Evolutionary conservation across 2,329 filamentous ascomycete species (phyloP), one percentile per base, ranked within the genome.

Genomic region (Pseudophaeomoniella oleicola): DNA sequence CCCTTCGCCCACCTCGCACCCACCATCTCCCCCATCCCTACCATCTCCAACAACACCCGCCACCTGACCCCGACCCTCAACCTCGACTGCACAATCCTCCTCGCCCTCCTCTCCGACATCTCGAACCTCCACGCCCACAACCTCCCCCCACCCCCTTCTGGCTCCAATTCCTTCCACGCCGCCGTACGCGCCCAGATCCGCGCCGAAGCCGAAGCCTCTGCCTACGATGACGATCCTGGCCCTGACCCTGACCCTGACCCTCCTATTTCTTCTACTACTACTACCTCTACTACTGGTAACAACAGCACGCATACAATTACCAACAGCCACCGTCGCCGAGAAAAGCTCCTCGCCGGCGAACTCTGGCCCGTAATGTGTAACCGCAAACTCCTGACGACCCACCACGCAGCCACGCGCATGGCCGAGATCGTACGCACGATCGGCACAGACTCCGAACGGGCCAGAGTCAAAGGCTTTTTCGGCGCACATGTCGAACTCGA

Each of bases 61-160:
- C 50, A 53, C 15, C 54, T 64, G 44, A 65, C 61, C n/a, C 31
- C 54, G 6, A 57, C 53, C 9, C 42, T 68, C 31, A 66, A 66
- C 44, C 55, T 66, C 34, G 64, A 69, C 42, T 64, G 62, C 44
- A 84, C 80, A 2, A 71, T 84, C 33, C 65, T 87, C 4, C 67
- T 87, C 4, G 80, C 79, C 3, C 60, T 86, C 2, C 71, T 79
- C 2, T 84, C 80, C 0, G 81, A 87, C 47, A 73, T 86, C 16
- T 80, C 77, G 2, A 78, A 86, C 50, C 57, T 58, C 19, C 49
- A 54, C 38, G 18, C 36, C n/a, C 33, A 2, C 32, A 46, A 49
- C 27, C 57, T 58, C 36, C 29, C 41, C 50, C 56, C 27, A 59
- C 32, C 30, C 15, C 36, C 62, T 17, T 47, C 55, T 2, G 60